phyloP scores from a whole-genome alignment of 176 grass and related monocot genomes.

The Microstegium vimineum region DNA sequence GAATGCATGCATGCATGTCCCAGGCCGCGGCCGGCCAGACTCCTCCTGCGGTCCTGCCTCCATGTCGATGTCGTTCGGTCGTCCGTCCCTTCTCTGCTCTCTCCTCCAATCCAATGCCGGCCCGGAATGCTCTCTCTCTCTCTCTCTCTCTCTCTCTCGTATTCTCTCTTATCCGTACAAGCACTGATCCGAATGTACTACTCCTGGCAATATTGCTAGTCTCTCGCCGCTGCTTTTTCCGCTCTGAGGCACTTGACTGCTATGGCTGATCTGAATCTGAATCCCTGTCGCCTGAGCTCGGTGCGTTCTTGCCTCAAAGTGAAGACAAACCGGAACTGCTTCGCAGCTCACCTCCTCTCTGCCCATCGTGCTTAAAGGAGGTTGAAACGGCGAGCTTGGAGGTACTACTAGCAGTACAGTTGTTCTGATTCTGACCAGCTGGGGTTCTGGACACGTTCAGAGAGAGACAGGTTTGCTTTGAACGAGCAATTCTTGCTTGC shows the following conservation, averaged over 20 bases:
- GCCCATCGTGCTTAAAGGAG: constrained; percentile 11
- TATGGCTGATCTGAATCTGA: not conserved
- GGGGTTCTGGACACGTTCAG: constrained; percentile 10
- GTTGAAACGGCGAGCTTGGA: not conserved
- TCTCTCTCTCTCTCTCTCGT: not conserved
- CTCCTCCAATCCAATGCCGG: not conserved
- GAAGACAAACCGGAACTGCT: constrained; percentile 14
- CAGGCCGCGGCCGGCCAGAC: too few species aligned
- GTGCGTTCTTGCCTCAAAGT: constrained; percentile 21
- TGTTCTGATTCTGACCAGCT: not conserved
- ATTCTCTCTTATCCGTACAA: not conserved
- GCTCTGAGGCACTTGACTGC: not conserved
- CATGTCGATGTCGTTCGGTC: not conserved
- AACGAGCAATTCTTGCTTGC: not conserved
- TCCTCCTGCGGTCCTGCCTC: not conserved
- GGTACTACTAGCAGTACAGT: not conserved
- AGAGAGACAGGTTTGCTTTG: constrained; percentile 6
- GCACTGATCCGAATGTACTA: not conserved
- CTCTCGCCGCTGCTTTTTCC: not conserved
- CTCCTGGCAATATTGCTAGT: too few species aligned
- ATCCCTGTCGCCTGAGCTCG: not conserved
- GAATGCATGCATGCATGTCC: constrained; percentile 2
- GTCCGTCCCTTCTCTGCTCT: not conserved
- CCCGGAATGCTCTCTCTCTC: not conserved
- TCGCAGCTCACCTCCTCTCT: not conserved